Conservation (phyloP, 192 early-diverging fungal species). For the Coemansia sp. region DNA sequence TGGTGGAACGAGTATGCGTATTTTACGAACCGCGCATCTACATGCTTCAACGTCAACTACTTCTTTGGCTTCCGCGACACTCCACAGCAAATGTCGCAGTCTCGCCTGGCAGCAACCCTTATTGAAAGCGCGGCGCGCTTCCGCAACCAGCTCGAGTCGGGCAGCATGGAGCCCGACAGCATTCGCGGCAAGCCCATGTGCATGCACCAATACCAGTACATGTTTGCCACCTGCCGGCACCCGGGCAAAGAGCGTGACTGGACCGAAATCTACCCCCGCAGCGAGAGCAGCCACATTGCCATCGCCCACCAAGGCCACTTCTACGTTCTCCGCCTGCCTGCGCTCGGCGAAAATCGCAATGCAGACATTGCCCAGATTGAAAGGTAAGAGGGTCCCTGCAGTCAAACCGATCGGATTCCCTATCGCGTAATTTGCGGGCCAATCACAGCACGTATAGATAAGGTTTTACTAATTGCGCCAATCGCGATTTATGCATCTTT, state of each 20-base stretch:
- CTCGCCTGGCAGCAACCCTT: constrained; percentile 60
- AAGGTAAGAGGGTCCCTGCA: constrained; percentile 31
- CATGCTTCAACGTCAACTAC: constrained; percentile 55
- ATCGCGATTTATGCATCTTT: constrained; percentile 4
- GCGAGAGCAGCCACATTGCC: constrained; percentile 67
- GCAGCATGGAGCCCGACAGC: constrained; percentile 67
- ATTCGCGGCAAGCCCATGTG: constrained; percentile 69
- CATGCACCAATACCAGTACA: constrained; percentile 79
- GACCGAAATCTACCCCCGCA: constrained; percentile 61
- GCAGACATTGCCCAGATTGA: constrained; percentile 54
- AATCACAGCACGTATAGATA: constrained; percentile 5
- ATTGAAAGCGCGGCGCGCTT: constrained; percentile 65
- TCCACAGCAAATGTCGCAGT: constrained; percentile 31
- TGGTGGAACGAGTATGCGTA: constrained; percentile 57
- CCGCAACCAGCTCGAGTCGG: constrained; percentile 56
- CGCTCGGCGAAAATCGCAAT: constrained; percentile 13
- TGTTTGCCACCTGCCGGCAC: constrained; percentile 81
- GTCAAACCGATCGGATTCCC: not conserved
- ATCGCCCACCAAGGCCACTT: constrained; percentile 77
- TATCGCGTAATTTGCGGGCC: not conserved
- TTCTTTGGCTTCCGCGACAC: constrained; percentile 55
- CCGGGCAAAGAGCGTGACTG: constrained; percentile 64
- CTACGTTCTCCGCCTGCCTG: constrained; percentile 63
- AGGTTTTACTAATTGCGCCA: not conserved
- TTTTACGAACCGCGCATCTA: constrained; percentile 51